A percentile compares a stretch with the other conserved stretches of the same genome.
These are phyloP conservation scores for Suillus subaureus DNA, from an alignment of 768 basidiomycete species.

Conservation along the genomic window DNA sequence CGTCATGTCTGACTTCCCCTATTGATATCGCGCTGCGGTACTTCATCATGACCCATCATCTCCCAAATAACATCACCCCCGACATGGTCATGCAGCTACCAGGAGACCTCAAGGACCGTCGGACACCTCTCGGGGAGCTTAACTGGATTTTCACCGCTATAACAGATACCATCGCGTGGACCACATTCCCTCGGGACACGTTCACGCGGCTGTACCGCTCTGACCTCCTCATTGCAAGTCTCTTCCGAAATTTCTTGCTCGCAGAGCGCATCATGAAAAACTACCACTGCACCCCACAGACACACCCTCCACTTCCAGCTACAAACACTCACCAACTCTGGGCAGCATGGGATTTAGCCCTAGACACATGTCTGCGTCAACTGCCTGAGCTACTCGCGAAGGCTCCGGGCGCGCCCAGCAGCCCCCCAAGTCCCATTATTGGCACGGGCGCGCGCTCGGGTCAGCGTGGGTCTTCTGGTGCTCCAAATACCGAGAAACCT, in stretches of 20 bases:
- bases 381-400: constrained; percentile 78
- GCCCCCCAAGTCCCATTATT: constrained; percentile 25
- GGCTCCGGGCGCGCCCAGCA: constrained; percentile 24
- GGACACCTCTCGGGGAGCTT: constrained; percentile 96
- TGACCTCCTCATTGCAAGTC: constrained; percentile 91
- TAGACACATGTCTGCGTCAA: constrained; percentile 91
- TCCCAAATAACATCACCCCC: constrained; percentile 76
- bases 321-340: constrained; percentile 98
- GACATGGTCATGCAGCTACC: constrained; percentile 96
- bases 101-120: constrained; percentile 93
- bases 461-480: constrained; percentile 30
- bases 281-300: constrained; percentile 96
- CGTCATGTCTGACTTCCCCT: constrained; percentile 95
- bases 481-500: constrained; percentile 43
- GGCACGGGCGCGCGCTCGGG: constrained; percentile 15
- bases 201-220: constrained; percentile 95
- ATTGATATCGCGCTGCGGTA: constrained; percentile 97
- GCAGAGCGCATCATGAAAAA: constrained; percentile 98
- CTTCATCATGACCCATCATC: constrained; percentile 88
- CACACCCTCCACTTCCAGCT: constrained; percentile 85
- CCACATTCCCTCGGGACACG: constrained; percentile 89
- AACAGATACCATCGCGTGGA: constrained; percentile 99
- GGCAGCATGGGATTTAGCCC: constrained; percentile 97
- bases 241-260: constrained; percentile 96
- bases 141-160: constrained; percentile 99